Conservation (phyloP, 768 basidiomycete genomes). For the Hygrophoropsis aurantiaca region DNA sequence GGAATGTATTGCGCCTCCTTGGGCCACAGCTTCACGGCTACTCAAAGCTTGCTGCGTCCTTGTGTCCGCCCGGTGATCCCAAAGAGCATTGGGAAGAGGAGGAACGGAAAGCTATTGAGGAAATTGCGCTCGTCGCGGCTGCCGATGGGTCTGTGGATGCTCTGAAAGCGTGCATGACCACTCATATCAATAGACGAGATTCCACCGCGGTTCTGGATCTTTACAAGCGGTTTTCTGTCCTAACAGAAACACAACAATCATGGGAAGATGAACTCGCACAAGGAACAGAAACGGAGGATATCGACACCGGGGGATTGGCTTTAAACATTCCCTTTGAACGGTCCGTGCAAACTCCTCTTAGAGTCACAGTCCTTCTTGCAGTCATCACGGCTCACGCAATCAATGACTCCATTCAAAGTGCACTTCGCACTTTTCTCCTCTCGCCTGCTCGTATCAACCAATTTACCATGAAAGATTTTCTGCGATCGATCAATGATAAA, state of each 20-base stretch:
- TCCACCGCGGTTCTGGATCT: constrained; percentile 43
- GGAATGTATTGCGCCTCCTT: constrained; percentile 45
- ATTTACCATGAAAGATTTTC: constrained; percentile 37
- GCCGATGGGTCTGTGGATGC: constrained; percentile 43
- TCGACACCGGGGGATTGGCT: constrained; percentile 24
- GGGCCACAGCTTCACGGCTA: constrained; percentile 42
- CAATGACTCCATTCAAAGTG: constrained; percentile 54
- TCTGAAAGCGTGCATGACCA: constrained; percentile 49
- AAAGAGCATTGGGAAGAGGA: constrained; percentile 22
- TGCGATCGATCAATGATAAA: constrained; percentile 36
- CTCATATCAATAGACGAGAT: constrained; percentile 42
- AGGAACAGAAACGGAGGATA: constrained; percentile 11
- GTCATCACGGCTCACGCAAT: constrained; percentile 64
- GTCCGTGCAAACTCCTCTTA: constrained; percentile 16
- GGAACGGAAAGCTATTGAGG: constrained; percentile 34
- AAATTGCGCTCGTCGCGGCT: constrained; percentile 53
- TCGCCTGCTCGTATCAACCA: constrained; percentile 37
- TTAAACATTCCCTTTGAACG: constrained; percentile 19
- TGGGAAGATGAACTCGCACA: constrained; percentile 16
- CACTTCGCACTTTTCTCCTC: constrained; percentile 44
- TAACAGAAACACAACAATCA: constrained; percentile 14
- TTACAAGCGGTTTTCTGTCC: constrained; percentile 37
- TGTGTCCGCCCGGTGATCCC: constrained; percentile 20
- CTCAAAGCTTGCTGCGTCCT: constrained; percentile 34
- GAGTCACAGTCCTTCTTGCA: constrained; percentile 46